Evolutionary conservation across 2,329 filamentous ascomycete species (phyloP).

Genomic region (Aureobasidium sp.): DNA sequence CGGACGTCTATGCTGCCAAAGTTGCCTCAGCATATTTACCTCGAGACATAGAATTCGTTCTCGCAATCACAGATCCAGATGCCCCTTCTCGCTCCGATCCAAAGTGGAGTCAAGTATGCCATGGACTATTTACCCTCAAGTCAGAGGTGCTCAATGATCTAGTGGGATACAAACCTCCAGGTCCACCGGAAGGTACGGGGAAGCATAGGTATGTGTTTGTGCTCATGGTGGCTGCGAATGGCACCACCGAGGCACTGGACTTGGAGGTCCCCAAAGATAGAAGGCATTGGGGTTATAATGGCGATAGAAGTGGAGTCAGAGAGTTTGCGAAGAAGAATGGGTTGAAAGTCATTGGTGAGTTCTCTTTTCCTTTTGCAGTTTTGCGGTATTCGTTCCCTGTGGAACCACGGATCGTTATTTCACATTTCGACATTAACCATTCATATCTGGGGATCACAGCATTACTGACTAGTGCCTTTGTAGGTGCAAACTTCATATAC

Average conservation of each 20-base stretch:
- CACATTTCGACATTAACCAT: no score
- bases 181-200: constrained; percentile 61
- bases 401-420: no score
- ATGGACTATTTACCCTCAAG: constrained; percentile 55
- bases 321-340: constrained; percentile 57
- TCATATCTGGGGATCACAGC: no score
- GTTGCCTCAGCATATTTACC: neutral
- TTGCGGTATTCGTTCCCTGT: no score
- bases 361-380: no score
- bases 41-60: constrained; percentile 35
- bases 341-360: constrained; percentile 50
- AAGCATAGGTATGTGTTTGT: constrained; percentile 66
- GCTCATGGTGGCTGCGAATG: constrained; percentile 51
- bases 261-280: constrained; percentile 54
- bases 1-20: constrained; percentile 37
- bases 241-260: constrained; percentile 44
- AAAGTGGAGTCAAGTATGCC: constrained; percentile 64
- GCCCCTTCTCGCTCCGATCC: constrained; percentile 61
- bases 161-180: constrained; percentile 58
- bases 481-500: constrained; percentile 53
- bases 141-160: constrained; percentile 40
- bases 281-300: constrained; percentile 62
- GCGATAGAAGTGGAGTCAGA: constrained; percentile 54
- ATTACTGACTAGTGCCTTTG: neutral
- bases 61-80: constrained; percentile 65